These are phyloP conservation scores for Mallotus repandus DNA, from an alignment of 441 rosid species.

Conservation along the genomic window DNA sequence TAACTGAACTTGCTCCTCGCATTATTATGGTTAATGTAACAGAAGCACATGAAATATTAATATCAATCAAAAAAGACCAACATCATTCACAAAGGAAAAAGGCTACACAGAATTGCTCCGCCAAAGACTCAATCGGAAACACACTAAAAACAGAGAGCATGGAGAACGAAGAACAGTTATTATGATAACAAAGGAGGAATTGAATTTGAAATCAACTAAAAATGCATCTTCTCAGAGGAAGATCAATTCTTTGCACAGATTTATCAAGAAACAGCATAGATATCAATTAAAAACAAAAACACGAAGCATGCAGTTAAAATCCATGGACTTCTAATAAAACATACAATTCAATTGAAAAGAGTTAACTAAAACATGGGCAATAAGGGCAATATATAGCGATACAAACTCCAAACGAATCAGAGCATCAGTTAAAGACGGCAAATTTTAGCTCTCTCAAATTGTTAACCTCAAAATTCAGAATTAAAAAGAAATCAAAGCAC, in stretches of 20 bases:
- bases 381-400: too few relatives aligned
- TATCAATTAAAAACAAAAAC: not conserved
- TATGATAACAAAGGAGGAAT: not conserved
- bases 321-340: not conserved
- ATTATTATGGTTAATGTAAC: constrained; percentile 43
- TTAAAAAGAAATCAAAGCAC: not conserved
- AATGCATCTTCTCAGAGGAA: not conserved
- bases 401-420: not conserved
- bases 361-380: not conserved
- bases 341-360: not conserved
- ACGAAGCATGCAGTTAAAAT: not conserved
- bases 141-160: constrained; percentile 2
- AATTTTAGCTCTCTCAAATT: too few relatives aligned
- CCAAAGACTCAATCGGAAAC: not conserved
- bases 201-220: not conserved
- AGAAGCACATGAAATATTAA: constrained; percentile 19
- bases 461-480: too few relatives aligned
- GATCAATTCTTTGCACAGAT: not conserved
- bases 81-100: too few relatives aligned
- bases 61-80: not conserved
- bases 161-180: constrained; percentile 1
- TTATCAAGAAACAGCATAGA: not conserved
- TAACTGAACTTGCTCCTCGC: constrained; percentile 41
- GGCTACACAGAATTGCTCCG: not conserved
- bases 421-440: not conserved